Base-by-base conservation (phyloP, 1,284 basidiomycete genomes). In the Melanopsichium pennsylvanicum region DNA sequence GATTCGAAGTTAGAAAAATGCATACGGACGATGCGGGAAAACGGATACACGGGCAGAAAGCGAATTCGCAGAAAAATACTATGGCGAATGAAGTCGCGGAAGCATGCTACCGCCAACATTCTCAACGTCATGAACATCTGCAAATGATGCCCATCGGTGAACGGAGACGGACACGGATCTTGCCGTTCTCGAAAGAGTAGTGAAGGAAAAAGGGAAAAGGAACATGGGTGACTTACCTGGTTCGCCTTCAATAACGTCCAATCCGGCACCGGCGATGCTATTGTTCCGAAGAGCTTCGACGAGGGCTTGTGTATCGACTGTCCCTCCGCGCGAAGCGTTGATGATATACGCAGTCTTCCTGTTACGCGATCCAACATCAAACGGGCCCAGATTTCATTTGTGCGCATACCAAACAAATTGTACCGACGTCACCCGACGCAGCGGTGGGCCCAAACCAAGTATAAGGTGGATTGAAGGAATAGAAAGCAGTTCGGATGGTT, bases 211-310 rank as follows among this genome's bases (percentile, higher is more conserved):
- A n/a, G n/a, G n/a, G n/a, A n/a, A n/a, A n/a, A n/a, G n/a, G n/a
- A n/a, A n/a, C n/a, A 26, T 26, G 16, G 32, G 2, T 2, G 12
- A 64, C 67, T 59, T 21, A 70, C 67, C 83, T 0, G 95, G 95
- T 81, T 98, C 95, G 26, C 91, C 92, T 68, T 93, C 92, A 11
- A 97, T 87, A 27, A 97, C 95, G 81, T 98, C 95, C 6, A 98
- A 76, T 0, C 92, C 95, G 0, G 95, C 95, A 19, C 89, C 93
- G 84, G 90, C 95, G 35, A 97, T 90, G 85, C 88, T 87, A 2
- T 86, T 86, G 61, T 88, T 86, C 40, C 84, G 83, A 38, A 97
- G 82, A 0, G 93, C 94, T 57, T 86, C 87, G 1, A 89, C 89
- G 9, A 98, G 86, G 9, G 94, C 94, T 34, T 90, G 87, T 0